These are phyloP conservation scores for Psilocybe cyanescens DNA, from an alignment of 768 basidiomycete species.

Conservation along the genomic window DNA sequence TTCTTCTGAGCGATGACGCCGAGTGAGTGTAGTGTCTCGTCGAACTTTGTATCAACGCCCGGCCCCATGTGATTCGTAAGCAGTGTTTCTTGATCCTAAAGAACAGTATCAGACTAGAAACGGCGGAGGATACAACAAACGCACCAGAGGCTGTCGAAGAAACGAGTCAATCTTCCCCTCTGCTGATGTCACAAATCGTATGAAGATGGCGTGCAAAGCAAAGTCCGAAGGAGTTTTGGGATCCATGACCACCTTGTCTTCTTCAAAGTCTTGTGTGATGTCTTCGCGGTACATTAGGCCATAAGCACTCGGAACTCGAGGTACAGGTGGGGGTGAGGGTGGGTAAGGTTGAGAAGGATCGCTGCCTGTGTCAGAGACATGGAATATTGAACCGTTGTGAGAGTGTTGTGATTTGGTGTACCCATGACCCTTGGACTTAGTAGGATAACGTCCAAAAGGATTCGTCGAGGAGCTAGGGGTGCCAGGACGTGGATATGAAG, in stretches of 20 bases:
- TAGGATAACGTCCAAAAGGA: conserved; percentile 44
- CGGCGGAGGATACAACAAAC: conserved; percentile 26
- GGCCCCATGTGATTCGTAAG: conserved; percentile 73
- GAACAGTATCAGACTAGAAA: neutral
- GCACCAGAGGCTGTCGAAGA: conserved; percentile 67
- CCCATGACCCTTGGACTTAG: conserved; percentile 60
- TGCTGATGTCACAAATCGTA: conserved; percentile 79
- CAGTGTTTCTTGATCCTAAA: conserved; percentile 70
- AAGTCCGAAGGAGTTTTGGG: conserved; percentile 88
- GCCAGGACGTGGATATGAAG: conserved; percentile 60
- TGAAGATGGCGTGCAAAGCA: conserved; percentile 87
- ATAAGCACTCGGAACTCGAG: conserved; percentile 71
- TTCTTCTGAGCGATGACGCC: conserved; percentile 87
- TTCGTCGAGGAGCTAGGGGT: conserved; percentile 39
- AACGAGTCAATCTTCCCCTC: conserved; percentile 82
- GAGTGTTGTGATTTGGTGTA: conserved; percentile 78
- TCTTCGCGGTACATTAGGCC: conserved; percentile 52
- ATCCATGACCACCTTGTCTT: conserved; percentile 69
- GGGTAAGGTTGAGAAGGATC: conserved; percentile 62
- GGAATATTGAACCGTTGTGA: conserved; percentile 74
- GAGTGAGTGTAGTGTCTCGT: conserved; percentile 82
- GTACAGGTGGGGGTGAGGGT: conserved; percentile 77
- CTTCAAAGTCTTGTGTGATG: conserved; percentile 58
- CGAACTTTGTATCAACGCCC: conserved; percentile 77
- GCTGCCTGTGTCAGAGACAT: conserved; percentile 72